phyloP scores from a whole-genome alignment of 192 early-diverging fungal species.

The Backusella luteola region DNA sequence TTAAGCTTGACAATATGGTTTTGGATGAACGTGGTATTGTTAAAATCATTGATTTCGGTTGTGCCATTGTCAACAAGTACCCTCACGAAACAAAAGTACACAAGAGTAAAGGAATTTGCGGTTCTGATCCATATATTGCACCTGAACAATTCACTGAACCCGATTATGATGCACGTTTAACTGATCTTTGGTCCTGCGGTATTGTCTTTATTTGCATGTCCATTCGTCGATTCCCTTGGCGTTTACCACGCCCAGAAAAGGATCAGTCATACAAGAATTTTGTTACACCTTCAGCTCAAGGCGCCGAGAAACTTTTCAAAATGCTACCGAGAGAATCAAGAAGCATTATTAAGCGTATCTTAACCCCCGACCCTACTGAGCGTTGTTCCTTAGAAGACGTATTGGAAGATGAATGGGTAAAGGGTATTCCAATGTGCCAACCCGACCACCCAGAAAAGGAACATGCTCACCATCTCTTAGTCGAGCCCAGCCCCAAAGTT shows the following conservation, averaged over 20 bases:
- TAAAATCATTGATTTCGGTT: slow-evolving; percentile 92
- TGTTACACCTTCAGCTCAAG: slow-evolving; percentile 42
- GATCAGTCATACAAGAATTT: slow-evolving; percentile 63
- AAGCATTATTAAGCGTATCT: slow-evolving; percentile 58
- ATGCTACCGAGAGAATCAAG: slow-evolving; percentile 59
- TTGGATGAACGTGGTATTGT: slow-evolving; percentile 68
- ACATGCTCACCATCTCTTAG: slow-evolving; percentile 34
- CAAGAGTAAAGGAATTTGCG: slow-evolving; percentile 65
- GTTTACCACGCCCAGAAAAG: slow-evolving; percentile 52
- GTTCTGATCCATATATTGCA: slow-evolving; percentile 96
- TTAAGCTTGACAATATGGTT: slow-evolving; percentile 85
- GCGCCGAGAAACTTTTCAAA: slow-evolving; percentile 51
- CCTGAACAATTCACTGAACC: slow-evolving; percentile 76
- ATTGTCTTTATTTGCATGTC: slow-evolving; percentile 86
- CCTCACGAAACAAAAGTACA: slow-evolving; percentile 67
- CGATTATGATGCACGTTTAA: slow-evolving; percentile 77
- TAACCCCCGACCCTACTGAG: slow-evolving; percentile 56
- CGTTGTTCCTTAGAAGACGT: slow-evolving; percentile 66
- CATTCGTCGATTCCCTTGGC: slow-evolving; percentile 72
- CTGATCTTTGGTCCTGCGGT: slow-evolving; percentile 91
- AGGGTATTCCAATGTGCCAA: slow-evolving; percentile 55
- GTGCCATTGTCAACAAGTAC: slow-evolving; percentile 80
- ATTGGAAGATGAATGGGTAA: slow-evolving; percentile 75
- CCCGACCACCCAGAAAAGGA: neutral
- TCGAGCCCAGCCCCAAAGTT: slow-evolving; percentile 10